These are phyloP conservation scores for Sicyos baderoa DNA, from an alignment of 306 rosid species.

Conservation along the genomic window DNA sequence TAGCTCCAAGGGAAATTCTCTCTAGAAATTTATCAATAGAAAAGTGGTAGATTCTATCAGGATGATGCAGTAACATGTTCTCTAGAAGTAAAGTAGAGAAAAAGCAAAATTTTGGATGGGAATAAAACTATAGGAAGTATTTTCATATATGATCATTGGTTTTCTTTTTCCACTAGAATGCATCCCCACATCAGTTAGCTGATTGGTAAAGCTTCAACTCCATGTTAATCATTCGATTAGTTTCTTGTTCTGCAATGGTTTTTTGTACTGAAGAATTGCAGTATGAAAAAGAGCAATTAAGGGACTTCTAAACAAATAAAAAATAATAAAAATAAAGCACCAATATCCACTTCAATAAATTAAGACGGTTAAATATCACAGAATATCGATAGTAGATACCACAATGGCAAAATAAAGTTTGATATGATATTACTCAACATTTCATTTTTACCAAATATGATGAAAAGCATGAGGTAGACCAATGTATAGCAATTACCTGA, in stretches of 20 bases:
- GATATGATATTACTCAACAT: neutral
- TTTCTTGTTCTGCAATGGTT: neutral
- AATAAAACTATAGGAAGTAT: neutral
- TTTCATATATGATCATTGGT: neutral
- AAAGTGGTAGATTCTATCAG: too few relatives aligned
- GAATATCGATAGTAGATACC: neutral
- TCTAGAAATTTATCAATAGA: too few relatives aligned
- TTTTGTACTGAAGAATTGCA: neutral
- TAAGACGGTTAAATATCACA: neutral
- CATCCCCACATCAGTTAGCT: neutral
- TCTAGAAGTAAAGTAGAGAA: neutral
- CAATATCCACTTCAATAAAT: constrained; percentile 1
- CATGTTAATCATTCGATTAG: neutral
- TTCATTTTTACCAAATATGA: neutral
- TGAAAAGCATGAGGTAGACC: neutral
- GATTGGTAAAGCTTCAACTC: constrained; percentile 6
- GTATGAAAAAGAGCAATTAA: neutral
- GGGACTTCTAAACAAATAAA: neutral
- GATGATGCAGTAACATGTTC: neutral
- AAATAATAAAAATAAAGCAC: neutral
- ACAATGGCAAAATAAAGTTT: neutral
- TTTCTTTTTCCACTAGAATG: neutral
- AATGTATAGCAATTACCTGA: constrained; percentile 44
- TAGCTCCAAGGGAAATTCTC: too few relatives aligned
- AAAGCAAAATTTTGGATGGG: neutral